A percentile compares a stretch with the other conserved stretches of the same genome.
Evolutionary conservation across 1,284 basidiomycete genomes (phyloP).

Genomic region (Gomphus sp.): DNA sequence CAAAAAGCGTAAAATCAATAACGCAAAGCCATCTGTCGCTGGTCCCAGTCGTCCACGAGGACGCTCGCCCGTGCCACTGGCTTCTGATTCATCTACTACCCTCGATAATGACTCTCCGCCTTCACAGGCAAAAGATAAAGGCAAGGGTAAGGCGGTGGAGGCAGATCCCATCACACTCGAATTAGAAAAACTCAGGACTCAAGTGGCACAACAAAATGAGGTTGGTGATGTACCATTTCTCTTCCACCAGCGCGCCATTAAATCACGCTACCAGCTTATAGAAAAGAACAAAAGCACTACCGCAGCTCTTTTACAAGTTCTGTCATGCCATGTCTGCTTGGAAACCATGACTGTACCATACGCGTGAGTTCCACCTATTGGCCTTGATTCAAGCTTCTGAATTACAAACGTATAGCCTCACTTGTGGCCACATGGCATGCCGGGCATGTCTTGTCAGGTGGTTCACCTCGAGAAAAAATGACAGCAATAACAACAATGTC

Average conservation of each 20-base stretch:
- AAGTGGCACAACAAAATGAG: constrained; percentile 30
- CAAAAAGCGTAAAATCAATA: not conserved
- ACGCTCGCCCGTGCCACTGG: not conserved
- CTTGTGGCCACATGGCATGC: constrained; percentile 69
- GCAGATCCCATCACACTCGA: not conserved
- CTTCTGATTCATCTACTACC: not conserved
- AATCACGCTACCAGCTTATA: constrained; percentile 7
- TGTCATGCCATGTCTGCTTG: constrained; percentile 68
- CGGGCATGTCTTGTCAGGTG: constrained; percentile 62
- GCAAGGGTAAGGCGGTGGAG: constrained; percentile 3
- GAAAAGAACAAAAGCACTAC: constrained; percentile 17
- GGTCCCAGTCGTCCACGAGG: not conserved
- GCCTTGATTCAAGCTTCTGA: not conserved
- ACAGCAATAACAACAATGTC: constrained; percentile 4
- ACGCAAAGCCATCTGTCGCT: not conserved
- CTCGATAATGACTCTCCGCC: not conserved
- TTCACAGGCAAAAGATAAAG: too few relatives aligned
- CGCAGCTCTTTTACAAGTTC: constrained; percentile 33
- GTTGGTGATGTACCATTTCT: constrained; percentile 21
- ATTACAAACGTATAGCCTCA: constrained; percentile 24
- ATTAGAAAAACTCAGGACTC: constrained; percentile 26
- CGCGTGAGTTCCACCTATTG: constrained; percentile 21
- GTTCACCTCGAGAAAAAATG: constrained; percentile 45
- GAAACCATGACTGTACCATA: constrained; percentile 63
- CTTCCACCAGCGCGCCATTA: not conserved